phyloP scores from a whole-genome alignment of 768 basidiomycete genomes.

The Infundibulicybe gibba region DNA sequence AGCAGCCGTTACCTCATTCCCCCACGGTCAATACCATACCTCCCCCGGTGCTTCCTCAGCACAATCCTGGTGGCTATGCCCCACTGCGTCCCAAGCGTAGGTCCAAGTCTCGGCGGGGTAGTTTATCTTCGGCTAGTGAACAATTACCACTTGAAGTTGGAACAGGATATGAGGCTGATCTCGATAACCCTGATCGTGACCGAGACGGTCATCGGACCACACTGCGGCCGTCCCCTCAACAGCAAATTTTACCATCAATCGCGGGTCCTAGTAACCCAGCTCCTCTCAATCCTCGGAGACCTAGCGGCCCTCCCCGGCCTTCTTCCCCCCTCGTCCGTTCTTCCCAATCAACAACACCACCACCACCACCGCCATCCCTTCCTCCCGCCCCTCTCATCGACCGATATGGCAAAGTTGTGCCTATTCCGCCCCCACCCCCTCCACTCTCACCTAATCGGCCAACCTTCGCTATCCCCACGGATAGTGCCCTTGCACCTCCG shows the following conservation, averaged over 20 bases:
- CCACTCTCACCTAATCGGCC: conserved; percentile 47
- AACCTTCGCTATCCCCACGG: conserved; percentile 38
- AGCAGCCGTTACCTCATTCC: conserved; percentile 31
- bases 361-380: conserved; percentile 21
- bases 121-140: conserved; percentile 70
- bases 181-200: conserved; percentile 51
- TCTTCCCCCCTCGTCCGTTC: conserved; percentile 29
- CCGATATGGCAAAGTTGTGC: conserved; percentile 16
- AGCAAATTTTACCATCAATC: conserved; percentile 16
- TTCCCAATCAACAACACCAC: conserved; percentile 27
- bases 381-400: conserved; percentile 20
- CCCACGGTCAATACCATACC: conserved; percentile 27
- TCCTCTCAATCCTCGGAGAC: conserved; percentile 33
- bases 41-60: conserved; percentile 32
- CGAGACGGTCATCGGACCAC: conserved; percentile 35
- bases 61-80: conserved; percentile 22
- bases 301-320: conserved; percentile 29
- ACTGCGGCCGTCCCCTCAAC: conserved; percentile 34
- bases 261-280: conserved; percentile 16
- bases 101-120: conserved; percentile 61
- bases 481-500: conserved; percentile 30
- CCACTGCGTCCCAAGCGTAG: conserved; percentile 52
- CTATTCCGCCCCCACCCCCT: conserved; percentile 18
- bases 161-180: conserved; percentile 72
- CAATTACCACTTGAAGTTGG: conserved; percentile 44